Evolutionary conservation across 306 rosid genomes (phyloP), one percentile per base, ranked within the genome.

Genomic region (Cucurbita moschata): DNA sequence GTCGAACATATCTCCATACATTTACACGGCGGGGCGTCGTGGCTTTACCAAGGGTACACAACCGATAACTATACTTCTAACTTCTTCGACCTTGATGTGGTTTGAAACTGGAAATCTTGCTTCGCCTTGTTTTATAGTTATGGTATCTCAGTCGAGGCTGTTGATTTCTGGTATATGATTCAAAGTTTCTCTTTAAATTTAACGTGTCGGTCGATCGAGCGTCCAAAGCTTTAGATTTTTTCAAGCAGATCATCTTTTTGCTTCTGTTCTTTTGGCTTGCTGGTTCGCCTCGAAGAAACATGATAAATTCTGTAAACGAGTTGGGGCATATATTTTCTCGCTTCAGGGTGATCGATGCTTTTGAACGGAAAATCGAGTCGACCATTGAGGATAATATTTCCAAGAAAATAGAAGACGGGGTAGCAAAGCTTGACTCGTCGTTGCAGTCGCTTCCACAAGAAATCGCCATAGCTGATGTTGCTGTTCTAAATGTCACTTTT

Each of bases 1-100:
- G 92, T 90, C 15, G 81, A 85, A 77, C 78, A 78, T 60, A 76
- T 93, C 68, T 77, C 83, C 61, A 87, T 90, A 78, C 81, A 86
- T 81, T 23, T 93, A 83, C 79, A 93, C 5, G 97, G 98, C 58
- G 98, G 96, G 26, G 90, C 88, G 75, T 85, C 97, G 58, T 93
- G 96, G 97, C 91, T 93, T 85, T 90, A 93, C 83, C 90, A 93
- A 87, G 75, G 79, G 97, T 93, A 88, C 57, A 80, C 80, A 68
- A 75, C 72, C 68, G 5, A 70, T 14, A 51, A 2, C 74, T 70
- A 68, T 47, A 23, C 21, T 68, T 21, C 46, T 67, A 66, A 44
- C 73, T 73, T 52, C 30, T 72, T 40, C 40, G 7, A 53, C 46
- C 11, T 13, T 52, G 50, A 16, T 71, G 55, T 71, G 47, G 4